Evolutionary conservation across 2,329 filamentous ascomycete genomes (phyloP), one percentile per base, ranked within the genome.

Genomic region (Bipolaris oryzae): DNA sequence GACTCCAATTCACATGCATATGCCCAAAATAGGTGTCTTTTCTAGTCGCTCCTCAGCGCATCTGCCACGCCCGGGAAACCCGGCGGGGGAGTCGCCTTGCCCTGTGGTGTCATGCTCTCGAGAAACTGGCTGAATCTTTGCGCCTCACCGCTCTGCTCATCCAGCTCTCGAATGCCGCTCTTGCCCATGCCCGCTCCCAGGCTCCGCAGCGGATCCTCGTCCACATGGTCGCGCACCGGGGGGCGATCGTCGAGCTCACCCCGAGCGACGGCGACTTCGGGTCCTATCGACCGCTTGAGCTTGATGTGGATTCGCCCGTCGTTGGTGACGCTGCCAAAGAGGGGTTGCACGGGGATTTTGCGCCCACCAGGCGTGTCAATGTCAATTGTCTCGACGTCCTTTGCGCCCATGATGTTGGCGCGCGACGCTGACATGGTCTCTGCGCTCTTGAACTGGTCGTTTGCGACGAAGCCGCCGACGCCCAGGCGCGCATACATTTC

Each of bases 281-380:
- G 48, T 2, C 70, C 71, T 1, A 39, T 41, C 0, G 64, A 52
- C 16, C 70, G 61, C n/a, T 28, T 21, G 9, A 74, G 18, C 43
- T 70, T 68, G 48, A 76, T 56, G 20, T 71, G 65, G 3, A 76
- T 66, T 23, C 69, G 61, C 7, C 72, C 74, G 31, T 73, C 63
- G 42, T 68, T 69, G 2, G 53, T 62, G 28, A 76, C 71, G 55
- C 62, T 61, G 6, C 55, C 83, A 38, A 76, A 78, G 41, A 75
- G 70, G 1, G 83, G 80, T 16, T 78, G 76, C 21, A 84, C 80
- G 75, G 77, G 80, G 53, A 84, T 72, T 63, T 85, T 86, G 53
- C 78, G 79, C 51, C 84, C 84, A 43, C 83, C 83, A 1, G 73
- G 70, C 5, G 63, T 74, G 58, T 50, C 75, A 38, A 79, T 62